Evolutionary conservation across 495 filamentous ascomycete genomes (phyloP).

Genomic region (Podospora appendiculata): DNA sequence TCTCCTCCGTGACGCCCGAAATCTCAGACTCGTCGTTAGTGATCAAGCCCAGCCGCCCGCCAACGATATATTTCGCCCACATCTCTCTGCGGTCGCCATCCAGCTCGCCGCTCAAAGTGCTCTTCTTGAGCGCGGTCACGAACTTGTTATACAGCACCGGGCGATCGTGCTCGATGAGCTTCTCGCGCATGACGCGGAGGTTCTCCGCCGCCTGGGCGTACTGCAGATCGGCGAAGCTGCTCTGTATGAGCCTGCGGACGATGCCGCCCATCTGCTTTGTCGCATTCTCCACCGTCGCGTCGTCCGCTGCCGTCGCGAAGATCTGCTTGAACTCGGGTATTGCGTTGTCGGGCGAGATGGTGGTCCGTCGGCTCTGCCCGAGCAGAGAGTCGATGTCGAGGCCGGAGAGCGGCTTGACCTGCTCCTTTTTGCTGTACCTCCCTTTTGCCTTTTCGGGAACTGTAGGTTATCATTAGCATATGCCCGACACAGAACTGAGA

Average conservation of each 20-base stretch:
- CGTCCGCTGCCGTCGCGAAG: slow-evolving; percentile 53
- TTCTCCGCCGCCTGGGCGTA: slow-evolving; percentile 73
- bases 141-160: slow-evolving; percentile 73
- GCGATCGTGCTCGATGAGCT: slow-evolving; percentile 68
- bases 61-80: slow-evolving; percentile 64
- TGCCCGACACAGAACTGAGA: too few relatives aligned
- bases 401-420: slow-evolving; percentile 80
- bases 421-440: slow-evolving; percentile 57
- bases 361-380: slow-evolving; percentile 39
- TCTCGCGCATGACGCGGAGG: slow-evolving; percentile 69
- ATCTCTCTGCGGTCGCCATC: slow-evolving; percentile 75
- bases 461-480: too few relatives aligned
- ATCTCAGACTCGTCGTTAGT: slow-evolving; percentile 50
- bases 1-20: slow-evolving; percentile 57
- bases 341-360: slow-evolving; percentile 70
- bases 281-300: slow-evolving; percentile 56
- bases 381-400: slow-evolving; percentile 80
- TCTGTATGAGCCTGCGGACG: slow-evolving; percentile 57
- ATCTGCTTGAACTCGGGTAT: slow-evolving; percentile 90
- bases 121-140: slow-evolving; percentile 60
- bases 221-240: slow-evolving; percentile 65
- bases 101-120: slow-evolving; percentile 62
- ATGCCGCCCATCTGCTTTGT: slow-evolving; percentile 67
- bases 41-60: slow-evolving; percentile 64
- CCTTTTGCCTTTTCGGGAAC: slow-evolving; percentile 81